These are phyloP conservation scores for Lactifluus subvellereus DNA, from an alignment of 768 basidiomycete species.

Conservation along the genomic window DNA sequence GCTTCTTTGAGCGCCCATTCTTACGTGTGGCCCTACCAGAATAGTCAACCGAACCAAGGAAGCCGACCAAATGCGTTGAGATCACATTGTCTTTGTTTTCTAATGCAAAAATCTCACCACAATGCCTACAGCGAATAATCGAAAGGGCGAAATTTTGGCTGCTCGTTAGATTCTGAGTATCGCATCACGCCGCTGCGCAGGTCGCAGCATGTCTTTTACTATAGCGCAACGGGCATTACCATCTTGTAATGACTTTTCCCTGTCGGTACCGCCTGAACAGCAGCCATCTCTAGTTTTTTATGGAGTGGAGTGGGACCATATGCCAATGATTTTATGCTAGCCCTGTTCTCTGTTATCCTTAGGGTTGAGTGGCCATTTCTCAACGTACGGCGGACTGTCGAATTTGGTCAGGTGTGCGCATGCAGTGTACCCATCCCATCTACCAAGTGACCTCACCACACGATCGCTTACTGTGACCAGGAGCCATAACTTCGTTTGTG, in stretches of 20 bases:
- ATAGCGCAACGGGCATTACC: background rate
- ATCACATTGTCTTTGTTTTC: background rate
- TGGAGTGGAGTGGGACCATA: no score
- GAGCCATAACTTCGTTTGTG: background rate
- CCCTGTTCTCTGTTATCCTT: background rate
- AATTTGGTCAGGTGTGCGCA: background rate
- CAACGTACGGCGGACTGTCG: background rate
- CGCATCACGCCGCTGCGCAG: background rate
- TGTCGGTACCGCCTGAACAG: no score
- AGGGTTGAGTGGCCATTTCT: background rate
- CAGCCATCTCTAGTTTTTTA: no score
- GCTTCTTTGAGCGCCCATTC: background rate
- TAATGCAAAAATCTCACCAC: background rate
- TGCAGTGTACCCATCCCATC: background rate
- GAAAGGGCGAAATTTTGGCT: background rate
- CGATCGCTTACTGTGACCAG: background rate
- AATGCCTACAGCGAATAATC: background rate
- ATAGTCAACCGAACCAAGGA: background rate
- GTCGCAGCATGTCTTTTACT: background rate
- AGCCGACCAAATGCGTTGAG: background rate
- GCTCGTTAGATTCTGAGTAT: background rate
- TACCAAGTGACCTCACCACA: background rate
- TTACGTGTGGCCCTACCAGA: slow-evolving; percentile 2
- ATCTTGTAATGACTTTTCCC: no score
- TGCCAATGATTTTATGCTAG: no score